Base-by-base conservation (phyloP, 768 basidiomycete species). In the Tylopilus felleus region DNA sequence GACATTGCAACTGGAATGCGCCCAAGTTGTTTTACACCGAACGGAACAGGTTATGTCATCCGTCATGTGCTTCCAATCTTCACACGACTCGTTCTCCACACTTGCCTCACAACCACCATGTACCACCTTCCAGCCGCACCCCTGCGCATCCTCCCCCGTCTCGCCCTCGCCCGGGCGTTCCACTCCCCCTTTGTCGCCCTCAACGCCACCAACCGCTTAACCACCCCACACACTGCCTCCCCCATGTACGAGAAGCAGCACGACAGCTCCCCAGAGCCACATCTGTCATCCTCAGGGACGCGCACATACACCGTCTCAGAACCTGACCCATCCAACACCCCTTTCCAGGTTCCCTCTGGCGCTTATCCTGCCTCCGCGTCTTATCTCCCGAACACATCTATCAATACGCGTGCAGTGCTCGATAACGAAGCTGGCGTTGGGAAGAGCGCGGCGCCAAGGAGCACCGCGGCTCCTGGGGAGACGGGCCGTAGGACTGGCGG, bases 291-390 rank as follows among this genome's bases (percentile, higher is more conserved):
- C 35, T 66, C 73, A 33, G 82, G 81, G 31, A 75, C 77, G 28
- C 83, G 77, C 53, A 85, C 83, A 31, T 85, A 89, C 62, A 85
- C 89, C 58, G 87, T 88, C 58, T 87, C 85, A 29, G 77, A 86
- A 65, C 87, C 87, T 36, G 85, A 88, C 70, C 77, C 80, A 31
- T 73, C 81, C 52, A 66, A 82, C 51, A 78, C 75, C 40, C 80
- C 80, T 29, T 88, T 87, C 60, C 73, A 79, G 59, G 85, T 90
- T n/a, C 87, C 87, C 2, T 80, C 82, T 12, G 87, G 88, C 59
- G 87, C 86, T 6, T 84, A 83, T 66, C 77, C 80, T 39, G 74
- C 75, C 28, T 77, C 79, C 21, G 67, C 75, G 2, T 73, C 82
- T 17, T 79, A 77, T 64, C 68, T 74, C 51, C 71, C 80, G 6